Base-by-base conservation (phyloP, 73 alveolate species). In the Paramecium primaurelia region DNA sequence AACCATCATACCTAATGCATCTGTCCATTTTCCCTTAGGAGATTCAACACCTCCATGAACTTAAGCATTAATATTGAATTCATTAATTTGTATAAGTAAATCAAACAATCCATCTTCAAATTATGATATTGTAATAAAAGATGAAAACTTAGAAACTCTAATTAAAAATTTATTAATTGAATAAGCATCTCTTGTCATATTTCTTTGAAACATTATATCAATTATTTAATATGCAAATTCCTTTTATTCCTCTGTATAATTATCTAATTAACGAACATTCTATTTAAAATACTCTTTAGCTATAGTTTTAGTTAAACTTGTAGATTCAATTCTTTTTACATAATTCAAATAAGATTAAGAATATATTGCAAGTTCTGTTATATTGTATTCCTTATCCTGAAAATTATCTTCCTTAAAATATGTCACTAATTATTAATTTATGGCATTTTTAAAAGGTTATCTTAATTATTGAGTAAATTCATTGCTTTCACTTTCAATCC, bases 21-120 rank as follows among this genome's bases (percentile, higher is more conserved):
- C 88, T 30, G 88, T 42, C 88, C 88, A 75, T 75, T 75, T 75
- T 1, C 88, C 88, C 11, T 75, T 75, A 11, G 88, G 88, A 75
- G 88, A 30, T 4, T 42, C 60, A 30, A 75, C 59, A 36, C 68
- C 88, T 6, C 60, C 58, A 22, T 75, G 18, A 20, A 75, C 88
- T 38, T 75, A 0, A 20, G 47, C 68, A 36, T 36, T 11, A 1
- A 75, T 30, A n/a, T 75, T 38, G 37, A 75, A 75, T 30, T 75
- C 59, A 11, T 30, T 25, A 9, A 42, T 20, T 5, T 75, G 8
- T 38, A 75, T 75, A 16, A 75, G 20, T 3, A 75, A 22, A 36
- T 75, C 88, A 38, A 42, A 38, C 16, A 75, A 38, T 3, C 88
- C 88, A 36, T 75, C 88, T 75, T 75, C 88, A n/a, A 75, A 30